Conservation (phyloP, 441 rosid species). For the Melastoma candidum region DNA sequence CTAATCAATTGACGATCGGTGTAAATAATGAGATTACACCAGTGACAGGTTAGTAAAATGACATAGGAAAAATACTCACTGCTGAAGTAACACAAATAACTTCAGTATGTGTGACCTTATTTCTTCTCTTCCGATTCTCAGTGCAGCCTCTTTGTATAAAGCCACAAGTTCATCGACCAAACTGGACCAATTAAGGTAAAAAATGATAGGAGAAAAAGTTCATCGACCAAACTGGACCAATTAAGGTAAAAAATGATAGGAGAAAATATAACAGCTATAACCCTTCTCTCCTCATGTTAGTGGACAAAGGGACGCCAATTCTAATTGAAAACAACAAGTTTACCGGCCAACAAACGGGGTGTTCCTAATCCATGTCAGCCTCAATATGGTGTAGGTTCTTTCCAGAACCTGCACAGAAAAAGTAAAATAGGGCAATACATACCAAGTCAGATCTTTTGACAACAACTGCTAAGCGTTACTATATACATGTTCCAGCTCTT, state of each 20-base stretch:
- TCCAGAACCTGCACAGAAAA: slow-evolving; percentile 56
- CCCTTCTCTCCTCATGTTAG: neutral
- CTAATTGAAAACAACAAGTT: slow-evolving; percentile 4
- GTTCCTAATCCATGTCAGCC: slow-evolving; percentile 80
- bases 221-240: slow-evolving; percentile 52
- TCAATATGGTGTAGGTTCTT: slow-evolving; percentile 37
- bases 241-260: slow-evolving; percentile 6
- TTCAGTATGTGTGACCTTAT: slow-evolving; percentile 45
- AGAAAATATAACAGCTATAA: neutral
- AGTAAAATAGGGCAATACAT: neutral
- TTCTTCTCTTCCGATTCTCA: slow-evolving; percentile 48
- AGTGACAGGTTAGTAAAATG: neutral
- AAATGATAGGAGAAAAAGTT: neutral
- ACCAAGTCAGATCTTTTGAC: slow-evolving; percentile 1
- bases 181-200: slow-evolving; percentile 25
- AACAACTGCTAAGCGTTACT: neutral
- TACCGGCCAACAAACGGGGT: slow-evolving; percentile 57
- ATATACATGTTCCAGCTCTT: slow-evolving; percentile 8
- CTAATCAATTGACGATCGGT: slow-evolving; percentile 20
- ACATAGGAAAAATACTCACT: slow-evolving; percentile 30
- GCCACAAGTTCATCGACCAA: slow-evolving; percentile 67
- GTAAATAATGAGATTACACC: neutral
- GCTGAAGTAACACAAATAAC: slow-evolving; percentile 46
- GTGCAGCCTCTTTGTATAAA: slow-evolving; percentile 59
- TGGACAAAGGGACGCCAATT: neutral